Evolutionary conservation across 192 early-diverging fungal species (phyloP), one percentile per base, ranked within the genome.

Genomic region (Coemansia sp.): DNA sequence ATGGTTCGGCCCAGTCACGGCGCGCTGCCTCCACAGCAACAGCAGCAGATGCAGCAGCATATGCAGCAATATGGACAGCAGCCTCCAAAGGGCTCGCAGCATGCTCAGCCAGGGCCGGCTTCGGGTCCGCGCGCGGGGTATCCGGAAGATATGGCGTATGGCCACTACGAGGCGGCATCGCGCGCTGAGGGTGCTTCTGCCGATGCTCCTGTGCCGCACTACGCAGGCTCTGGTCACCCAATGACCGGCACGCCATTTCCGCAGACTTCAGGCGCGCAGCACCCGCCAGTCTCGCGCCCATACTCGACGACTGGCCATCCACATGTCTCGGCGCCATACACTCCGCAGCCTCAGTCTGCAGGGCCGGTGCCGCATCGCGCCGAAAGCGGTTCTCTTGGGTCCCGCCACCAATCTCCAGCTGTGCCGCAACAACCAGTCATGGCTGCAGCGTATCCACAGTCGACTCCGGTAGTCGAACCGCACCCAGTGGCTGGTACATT

Each of bases 371-470:
- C 25, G 5, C 25, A 26, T 40, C 71, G 72, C 40, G 34, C 26
- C 34, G 71, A 80, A 4, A 64, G 69, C 44, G 59, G 57, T 2
- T 57, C 51, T 10, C 59, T 57, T 57, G 31, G 49, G 0, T 80
- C 78, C 62, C 65, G 72, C 3, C 63, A 73, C 17, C 63, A 74
- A 3, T 80, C 78, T 5, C 78, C 78, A 5, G 65, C 55, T 19
- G 5, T 54, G 59, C 12, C 65, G 11, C 78, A 71, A 46, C 77
- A 71, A 36, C 69, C 49, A 4, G 44, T 64, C 36, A 69, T 62
- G 22, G 54, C 51, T 3, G 46, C 46, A 17, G 59, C 44, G 0
- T 62, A 66, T 49, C 15, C 62, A 40, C 67, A 64, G 36, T 55
- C 68, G 0, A 70, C 77, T 1, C 60, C 56, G 0, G 38, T 60